Percentiles rank a stretch among this genome's conserved stretches.
phyloP scores from a whole-genome alignment of 208 protist genomes.

The Trypanosoma scelopori region DNA sequence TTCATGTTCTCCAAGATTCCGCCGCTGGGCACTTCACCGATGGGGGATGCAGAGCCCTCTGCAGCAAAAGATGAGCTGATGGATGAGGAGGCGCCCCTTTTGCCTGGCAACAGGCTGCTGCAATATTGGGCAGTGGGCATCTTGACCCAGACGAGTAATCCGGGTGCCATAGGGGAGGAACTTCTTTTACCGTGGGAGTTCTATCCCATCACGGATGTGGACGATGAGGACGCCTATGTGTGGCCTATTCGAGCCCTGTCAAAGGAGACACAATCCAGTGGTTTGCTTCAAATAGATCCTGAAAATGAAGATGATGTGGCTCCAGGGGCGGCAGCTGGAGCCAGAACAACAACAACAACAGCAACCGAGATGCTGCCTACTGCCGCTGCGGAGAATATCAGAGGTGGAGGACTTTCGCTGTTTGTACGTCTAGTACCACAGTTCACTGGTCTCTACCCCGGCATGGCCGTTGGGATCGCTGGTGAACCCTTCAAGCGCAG shows the following conservation, averaged over 20 bases:
- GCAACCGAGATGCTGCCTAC: background rate
- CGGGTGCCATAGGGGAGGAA: slow-evolving; percentile 32
- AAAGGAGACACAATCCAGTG: slow-evolving; percentile 22
- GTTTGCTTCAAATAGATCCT: slow-evolving; percentile 19
- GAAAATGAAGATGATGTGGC: slow-evolving; percentile 39
- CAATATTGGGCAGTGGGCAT: slow-evolving; percentile 63
- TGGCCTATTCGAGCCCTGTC: slow-evolving; percentile 51
- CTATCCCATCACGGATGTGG: slow-evolving; percentile 59
- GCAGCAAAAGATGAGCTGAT: slow-evolving; percentile 17
- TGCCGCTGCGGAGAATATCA: background rate
- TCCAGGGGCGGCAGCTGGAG: slow-evolving; percentile 6
- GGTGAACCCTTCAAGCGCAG: slow-evolving; percentile 81
- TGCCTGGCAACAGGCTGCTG: background rate
- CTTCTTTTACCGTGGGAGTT: slow-evolving; percentile 81
- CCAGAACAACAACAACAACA: slow-evolving; percentile 1
- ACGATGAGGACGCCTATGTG: slow-evolving; percentile 60
- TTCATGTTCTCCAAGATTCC: slow-evolving; percentile 63
- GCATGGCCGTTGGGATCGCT: slow-evolving; percentile 79
- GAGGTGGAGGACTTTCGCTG: slow-evolving; percentile 44
- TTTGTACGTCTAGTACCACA: slow-evolving; percentile 51
- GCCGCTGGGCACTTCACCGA: slow-evolving; percentile 35
- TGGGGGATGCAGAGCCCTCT: slow-evolving; percentile 4
- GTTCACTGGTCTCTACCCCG: slow-evolving; percentile 84
- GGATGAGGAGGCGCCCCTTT: background rate
- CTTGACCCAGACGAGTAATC: slow-evolving; percentile 67